phyloP scores from a whole-genome alignment of 495 filamentous ascomycete genomes.

The Lophiotrema nucula region DNA sequence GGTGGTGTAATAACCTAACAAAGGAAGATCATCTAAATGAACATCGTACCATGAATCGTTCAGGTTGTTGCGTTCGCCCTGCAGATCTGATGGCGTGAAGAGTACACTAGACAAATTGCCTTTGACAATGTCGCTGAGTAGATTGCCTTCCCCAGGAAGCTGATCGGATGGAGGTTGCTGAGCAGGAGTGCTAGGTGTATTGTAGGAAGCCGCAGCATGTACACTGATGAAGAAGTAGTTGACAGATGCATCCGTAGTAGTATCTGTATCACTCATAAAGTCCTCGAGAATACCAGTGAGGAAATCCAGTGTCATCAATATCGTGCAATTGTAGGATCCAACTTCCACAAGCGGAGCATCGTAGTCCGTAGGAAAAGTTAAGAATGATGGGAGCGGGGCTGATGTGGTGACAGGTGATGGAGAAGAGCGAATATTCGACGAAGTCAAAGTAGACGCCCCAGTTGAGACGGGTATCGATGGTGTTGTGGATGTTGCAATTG shows the following conservation, averaged over 20 bases:
- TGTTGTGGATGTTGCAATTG: background rate
- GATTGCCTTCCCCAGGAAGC: conserved; percentile 30
- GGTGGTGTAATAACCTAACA: conserved; percentile 53
- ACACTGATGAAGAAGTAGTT: conserved; percentile 57
- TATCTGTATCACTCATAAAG: conserved; percentile 51
- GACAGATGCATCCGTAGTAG: conserved; percentile 47
- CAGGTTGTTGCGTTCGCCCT: conserved; percentile 52
- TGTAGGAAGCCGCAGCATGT: conserved; percentile 53
- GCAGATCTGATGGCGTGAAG: conserved; percentile 53
- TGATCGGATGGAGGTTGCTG: conserved; percentile 44
- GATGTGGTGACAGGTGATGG: background rate
- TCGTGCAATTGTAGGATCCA: conserved; percentile 59
- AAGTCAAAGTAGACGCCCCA: background rate
- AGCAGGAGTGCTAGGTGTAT: conserved; percentile 38
- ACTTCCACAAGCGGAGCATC: conserved; percentile 48
- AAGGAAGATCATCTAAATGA: conserved; percentile 46
- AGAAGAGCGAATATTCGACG: conserved; percentile 29
- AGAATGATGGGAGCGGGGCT: conserved; percentile 4
- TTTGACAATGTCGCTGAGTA: conserved; percentile 39
- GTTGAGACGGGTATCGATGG: background rate
- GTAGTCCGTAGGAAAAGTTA: background rate
- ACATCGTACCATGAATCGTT: conserved; percentile 60
- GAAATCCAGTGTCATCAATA: conserved; percentile 48
- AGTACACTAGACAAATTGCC: conserved; percentile 49
- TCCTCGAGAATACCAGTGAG: conserved; percentile 49